Evolutionary conservation across 1,284 basidiomycete genomes (phyloP).

Genomic region (Mycena sp.): DNA sequence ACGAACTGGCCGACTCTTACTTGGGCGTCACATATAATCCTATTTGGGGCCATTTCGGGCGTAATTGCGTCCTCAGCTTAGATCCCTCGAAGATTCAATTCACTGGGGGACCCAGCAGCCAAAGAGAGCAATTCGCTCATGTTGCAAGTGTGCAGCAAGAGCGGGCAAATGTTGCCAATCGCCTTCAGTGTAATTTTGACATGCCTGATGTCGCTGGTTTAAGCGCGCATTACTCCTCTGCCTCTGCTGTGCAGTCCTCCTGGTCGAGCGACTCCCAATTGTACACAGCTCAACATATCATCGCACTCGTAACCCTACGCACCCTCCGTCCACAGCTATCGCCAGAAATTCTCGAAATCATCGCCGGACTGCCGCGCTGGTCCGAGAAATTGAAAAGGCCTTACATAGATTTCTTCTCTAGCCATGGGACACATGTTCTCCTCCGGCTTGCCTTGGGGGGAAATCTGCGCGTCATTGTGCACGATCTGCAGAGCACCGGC

Average conservation of each 20-base stretch:
- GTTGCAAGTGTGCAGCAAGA: neutral
- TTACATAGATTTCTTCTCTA: constrained; percentile 11
- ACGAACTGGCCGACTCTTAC: constrained; percentile 4
- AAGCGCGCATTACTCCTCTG: neutral
- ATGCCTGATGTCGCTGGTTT: constrained; percentile 6
- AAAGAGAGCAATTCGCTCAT: neutral
- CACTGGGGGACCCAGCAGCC: neutral
- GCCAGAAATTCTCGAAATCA: neutral
- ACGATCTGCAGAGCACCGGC: neutral
- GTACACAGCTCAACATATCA: neutral
- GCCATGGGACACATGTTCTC: constrained; percentile 16
- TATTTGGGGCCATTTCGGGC: constrained; percentile 4
- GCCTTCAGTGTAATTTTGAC: neutral
- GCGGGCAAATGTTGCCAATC: neutral
- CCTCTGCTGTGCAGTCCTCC: neutral
- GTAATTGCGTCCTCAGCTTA: constrained; percentile 9
- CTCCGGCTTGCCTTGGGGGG: constrained; percentile 15
- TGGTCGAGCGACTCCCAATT: neutral
- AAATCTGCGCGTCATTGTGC: neutral
- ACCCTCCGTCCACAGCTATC: neutral
- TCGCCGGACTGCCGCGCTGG: neutral
- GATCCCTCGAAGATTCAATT: neutral
- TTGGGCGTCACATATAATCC: constrained; percentile 26
- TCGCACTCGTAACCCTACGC: neutral
- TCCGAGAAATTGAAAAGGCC: neutral